Base-by-base conservation (phyloP, 805 yeast genomes). In the Candida incommunis region DNA sequence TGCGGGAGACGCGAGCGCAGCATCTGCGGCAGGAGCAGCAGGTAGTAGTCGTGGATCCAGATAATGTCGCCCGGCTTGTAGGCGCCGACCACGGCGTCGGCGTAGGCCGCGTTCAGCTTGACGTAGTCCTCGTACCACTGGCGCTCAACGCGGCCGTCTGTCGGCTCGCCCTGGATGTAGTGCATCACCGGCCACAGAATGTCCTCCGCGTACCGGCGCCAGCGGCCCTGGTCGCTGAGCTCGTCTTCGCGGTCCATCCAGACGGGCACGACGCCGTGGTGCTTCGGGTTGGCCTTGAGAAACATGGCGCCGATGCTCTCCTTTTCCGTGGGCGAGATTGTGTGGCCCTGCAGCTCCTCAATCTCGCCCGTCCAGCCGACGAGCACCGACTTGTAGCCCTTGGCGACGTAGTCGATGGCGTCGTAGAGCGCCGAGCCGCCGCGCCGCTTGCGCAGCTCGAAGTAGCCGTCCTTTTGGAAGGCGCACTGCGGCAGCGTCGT, bases 321-420 rank as follows among this genome's bases (percentile, higher is more conserved):
- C 92, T 96, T 90, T 21, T 78, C 74, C 0, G 88, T 74, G 7
- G 47, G 46, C 25, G 46, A 31, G 4, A 31, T n/a, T 4, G 9
- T 16, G 20, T 16, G 37, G 13, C 37, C 37, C 37, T 7, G 18
- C 13, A 31, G 50, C 1, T 44, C 23, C 22, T 51, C 51, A 48
- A 88, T 68, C 60, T 86, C 96, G 40, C 96, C 96, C 0, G 96
- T 84, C 96, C 96, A 88, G 1, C 84, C 95, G 43, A 88, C 77
- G 42, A 87, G 64, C 52, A 85, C 86, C 34, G 87, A 80, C 50
- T 85, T 90, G 87, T 95, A 87, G 37, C 18, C 41, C 77, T 75
- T 46, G 74, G 74, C 43, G 68, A 70, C 44, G 56, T 74, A 79
- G 48, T 73, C 70, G 48, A 83, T 74, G 16, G 94, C 77, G 2